Conservation (phyloP, 2,329 filamentous ascomycete species). For the Penicillium sp. region DNA sequence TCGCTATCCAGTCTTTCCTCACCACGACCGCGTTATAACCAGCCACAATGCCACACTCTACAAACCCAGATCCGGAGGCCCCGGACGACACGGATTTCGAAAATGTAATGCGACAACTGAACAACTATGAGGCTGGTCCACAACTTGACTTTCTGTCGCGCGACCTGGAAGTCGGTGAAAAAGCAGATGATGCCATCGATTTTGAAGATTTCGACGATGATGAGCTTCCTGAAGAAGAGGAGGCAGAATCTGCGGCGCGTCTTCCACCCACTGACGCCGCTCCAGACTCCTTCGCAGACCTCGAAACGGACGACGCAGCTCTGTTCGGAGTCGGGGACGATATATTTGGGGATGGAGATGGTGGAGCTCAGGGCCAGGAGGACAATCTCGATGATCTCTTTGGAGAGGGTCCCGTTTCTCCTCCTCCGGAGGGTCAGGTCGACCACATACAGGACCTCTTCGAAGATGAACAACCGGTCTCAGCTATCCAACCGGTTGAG, state of each 20-base stretch:
- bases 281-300: slow-evolving; percentile 32
- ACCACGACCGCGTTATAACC: neutral
- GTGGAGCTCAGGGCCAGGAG: slow-evolving; percentile 26
- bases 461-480: slow-evolving; percentile 26
- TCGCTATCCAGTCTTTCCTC: neutral
- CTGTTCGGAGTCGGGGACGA: slow-evolving; percentile 28
- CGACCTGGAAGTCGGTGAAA: slow-evolving; percentile 59
- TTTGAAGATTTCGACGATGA: slow-evolving; percentile 90
- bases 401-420: slow-evolving; percentile 44
- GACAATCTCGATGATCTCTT: slow-evolving; percentile 52
- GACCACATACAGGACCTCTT: slow-evolving; percentile 36
- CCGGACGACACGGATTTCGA: slow-evolving; percentile 43
- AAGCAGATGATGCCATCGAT: slow-evolving; percentile 89
- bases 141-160: slow-evolving; percentile 42
- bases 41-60: slow-evolving; percentile 41
- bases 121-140: slow-evolving; percentile 36
- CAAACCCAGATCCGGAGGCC: slow-evolving; percentile 26
- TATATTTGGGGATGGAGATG: slow-evolving; percentile 27
- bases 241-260: slow-evolving; percentile 11
- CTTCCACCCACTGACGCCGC: slow-evolving; percentile 56
- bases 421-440: slow-evolving; percentile 29
- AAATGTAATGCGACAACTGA: slow-evolving; percentile 44
- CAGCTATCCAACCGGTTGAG: slow-evolving; percentile 18
- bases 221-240: slow-evolving; percentile 70
- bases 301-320: slow-evolving; percentile 41